Conservation (phyloP, 345 rosid species). For the Bruguiera sexangula region DNA sequence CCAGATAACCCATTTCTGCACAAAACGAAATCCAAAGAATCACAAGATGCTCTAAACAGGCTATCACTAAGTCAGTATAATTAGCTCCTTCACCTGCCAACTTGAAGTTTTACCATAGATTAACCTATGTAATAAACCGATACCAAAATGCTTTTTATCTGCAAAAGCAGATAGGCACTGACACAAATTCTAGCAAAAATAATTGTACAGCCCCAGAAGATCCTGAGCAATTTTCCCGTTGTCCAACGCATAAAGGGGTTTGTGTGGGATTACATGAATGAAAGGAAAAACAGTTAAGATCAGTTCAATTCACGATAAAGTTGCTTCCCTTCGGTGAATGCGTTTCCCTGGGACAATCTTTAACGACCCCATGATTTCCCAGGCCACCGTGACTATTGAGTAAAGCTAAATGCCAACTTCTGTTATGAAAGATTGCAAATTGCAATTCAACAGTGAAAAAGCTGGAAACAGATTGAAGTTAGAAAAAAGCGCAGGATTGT, state of each 20-base stretch:
- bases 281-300: not conserved
- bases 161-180: not conserved
- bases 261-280: no score
- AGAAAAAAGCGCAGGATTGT: conserved; percentile 4
- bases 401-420: not conserved
- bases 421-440: conserved; percentile 7
- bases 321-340: not conserved
- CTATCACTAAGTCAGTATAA: not conserved
- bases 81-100: not conserved
- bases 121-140: not conserved
- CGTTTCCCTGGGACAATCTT: not conserved
- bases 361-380: not conserved
- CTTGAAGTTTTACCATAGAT: not conserved
- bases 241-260: not conserved
- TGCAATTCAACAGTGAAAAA: conserved; percentile 21
- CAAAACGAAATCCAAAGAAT: not conserved
- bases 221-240: not conserved
- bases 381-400: no score
- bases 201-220: not conserved
- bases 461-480: conserved; percentile 12
- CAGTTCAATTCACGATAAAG: not conserved
- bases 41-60: conserved; percentile 6
- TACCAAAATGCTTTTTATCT: not conserved
- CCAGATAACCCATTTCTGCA: no score
- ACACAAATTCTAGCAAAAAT: not conserved